Conservation (phyloP, 2,329 filamentous ascomycete genomes). For the Fusarium compactum region DNA sequence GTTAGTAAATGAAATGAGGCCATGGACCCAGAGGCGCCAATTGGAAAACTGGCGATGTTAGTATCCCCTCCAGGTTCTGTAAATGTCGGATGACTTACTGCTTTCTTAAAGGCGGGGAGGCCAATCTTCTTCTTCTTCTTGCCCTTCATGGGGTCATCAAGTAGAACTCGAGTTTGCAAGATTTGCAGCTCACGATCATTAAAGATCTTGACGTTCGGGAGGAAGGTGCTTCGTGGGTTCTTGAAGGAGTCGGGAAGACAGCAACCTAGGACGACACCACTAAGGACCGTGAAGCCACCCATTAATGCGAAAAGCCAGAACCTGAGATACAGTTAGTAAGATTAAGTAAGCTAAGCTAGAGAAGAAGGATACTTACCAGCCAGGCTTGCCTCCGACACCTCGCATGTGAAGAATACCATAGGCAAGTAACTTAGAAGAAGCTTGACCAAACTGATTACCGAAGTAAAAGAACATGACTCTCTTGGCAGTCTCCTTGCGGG, state of each 20-base stretch:
- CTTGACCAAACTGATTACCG: slow-evolving; percentile 64
- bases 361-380: slow-evolving; percentile 49
- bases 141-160: slow-evolving; percentile 60
- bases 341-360: accelerated
- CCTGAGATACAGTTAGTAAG: slow-evolving; percentile 46
- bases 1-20: slow-evolving; percentile 63
- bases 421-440: slow-evolving; percentile 55
- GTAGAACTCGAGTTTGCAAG: slow-evolving; percentile 55
- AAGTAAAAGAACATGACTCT: slow-evolving; percentile 68
- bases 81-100: slow-evolving; percentile 44
- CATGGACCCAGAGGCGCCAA: slow-evolving; percentile 66
- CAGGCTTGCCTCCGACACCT: slow-evolving; percentile 59
- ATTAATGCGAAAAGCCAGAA: slow-evolving; percentile 68
- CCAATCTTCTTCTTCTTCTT: slow-evolving; percentile 63
- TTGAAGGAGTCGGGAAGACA: slow-evolving; percentile 60
- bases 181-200: slow-evolving; percentile 57
- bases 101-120: slow-evolving; percentile 58
- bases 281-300: slow-evolving; percentile 63
- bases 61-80: neutral
- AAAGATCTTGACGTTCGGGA: slow-evolving; percentile 53
- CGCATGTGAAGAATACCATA: slow-evolving; percentile 63
- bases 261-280: slow-evolving; percentile 57
- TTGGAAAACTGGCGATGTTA: slow-evolving; percentile 55
- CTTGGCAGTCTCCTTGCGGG: slow-evolving; percentile 63
- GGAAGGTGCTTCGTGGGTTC: slow-evolving; percentile 57